phyloP scores from a whole-genome alignment of 768 basidiomycete species.

The Tephrocybe sp. region DNA sequence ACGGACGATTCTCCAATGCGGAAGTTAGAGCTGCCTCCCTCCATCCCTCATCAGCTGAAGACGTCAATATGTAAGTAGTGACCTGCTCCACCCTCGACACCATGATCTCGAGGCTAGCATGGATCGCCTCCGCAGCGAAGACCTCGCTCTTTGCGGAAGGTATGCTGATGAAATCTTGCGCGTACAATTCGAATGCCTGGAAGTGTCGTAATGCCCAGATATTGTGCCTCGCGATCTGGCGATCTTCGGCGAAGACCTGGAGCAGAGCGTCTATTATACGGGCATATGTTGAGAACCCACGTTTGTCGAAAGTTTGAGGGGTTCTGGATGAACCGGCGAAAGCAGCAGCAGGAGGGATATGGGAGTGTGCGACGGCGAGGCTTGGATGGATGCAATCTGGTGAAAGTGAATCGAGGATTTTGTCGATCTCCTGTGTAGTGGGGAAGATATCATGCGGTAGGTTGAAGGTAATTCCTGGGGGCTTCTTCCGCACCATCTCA shows the following conservation, averaged over 20 bases:
- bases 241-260: conserved; percentile 53
- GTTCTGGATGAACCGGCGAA: conserved; percentile 13
- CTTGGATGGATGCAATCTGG: conserved; percentile 50
- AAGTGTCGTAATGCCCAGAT: conserved; percentile 73
- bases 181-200: conserved; percentile 59
- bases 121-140: conserved; percentile 40
- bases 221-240: conserved; percentile 57
- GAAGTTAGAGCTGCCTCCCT: conserved; percentile 40
- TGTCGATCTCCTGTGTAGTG: conserved; percentile 41
- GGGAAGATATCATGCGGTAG: conserved; percentile 56
- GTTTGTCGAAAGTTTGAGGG: conserved; percentile 35
- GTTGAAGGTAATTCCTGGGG: conserved; percentile 37
- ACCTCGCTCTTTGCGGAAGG: conserved; percentile 48
- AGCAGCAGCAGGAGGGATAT: conserved; percentile 46
- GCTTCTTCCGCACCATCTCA: conserved; percentile 30
- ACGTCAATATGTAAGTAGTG: conserved; percentile 63
- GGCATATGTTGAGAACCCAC: conserved; percentile 64
- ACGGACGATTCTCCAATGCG: conserved; percentile 26
- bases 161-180: conserved; percentile 58
- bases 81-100: conserved; percentile 49
- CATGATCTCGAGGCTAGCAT: conserved; percentile 37
- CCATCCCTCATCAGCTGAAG: conserved; percentile 49
- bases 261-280: conserved; percentile 60
- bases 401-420: conserved; percentile 45
- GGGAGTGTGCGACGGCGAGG: conserved; percentile 58